Conservation (phyloP, 805 yeast genomes). For the Tetrapisispora namnaoensis region DNA sequence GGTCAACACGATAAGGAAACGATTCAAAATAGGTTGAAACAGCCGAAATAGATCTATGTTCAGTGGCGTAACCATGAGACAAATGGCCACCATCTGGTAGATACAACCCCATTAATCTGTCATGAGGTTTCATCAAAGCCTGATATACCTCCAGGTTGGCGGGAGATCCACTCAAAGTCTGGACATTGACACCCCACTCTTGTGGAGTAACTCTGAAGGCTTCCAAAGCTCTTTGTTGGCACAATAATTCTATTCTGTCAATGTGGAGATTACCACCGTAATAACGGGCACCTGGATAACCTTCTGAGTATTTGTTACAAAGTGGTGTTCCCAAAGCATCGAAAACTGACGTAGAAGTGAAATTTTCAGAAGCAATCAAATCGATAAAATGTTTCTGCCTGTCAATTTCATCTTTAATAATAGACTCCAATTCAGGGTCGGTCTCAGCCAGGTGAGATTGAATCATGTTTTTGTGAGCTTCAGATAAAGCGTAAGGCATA, state of each 20-base stretch:
- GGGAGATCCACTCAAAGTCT: slow-evolving; percentile 93
- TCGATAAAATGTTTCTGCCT: slow-evolving; percentile 93
- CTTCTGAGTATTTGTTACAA: slow-evolving; percentile 98
- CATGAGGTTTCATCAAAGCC: slow-evolving; percentile 90
- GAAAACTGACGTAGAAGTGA: slow-evolving; percentile 91
- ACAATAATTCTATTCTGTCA: slow-evolving; percentile 82
- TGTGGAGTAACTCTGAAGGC: slow-evolving; percentile 74
- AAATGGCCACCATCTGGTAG: slow-evolving; percentile 98
- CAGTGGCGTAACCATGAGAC: slow-evolving; percentile 97
- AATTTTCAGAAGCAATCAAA: slow-evolving; percentile 92
- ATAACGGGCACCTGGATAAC: slow-evolving; percentile 98
- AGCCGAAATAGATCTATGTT: slow-evolving; percentile 83
- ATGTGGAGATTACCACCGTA: slow-evolving; percentile 98
- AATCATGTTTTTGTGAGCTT: slow-evolving; percentile 54
- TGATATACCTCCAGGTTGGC: slow-evolving; percentile 95
- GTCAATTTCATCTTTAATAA: slow-evolving; percentile 67
- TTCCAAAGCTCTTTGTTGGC: slow-evolving; percentile 88
- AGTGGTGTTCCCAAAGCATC: slow-evolving; percentile 95
- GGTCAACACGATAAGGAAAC: slow-evolving; percentile 94
- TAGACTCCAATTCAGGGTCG: slow-evolving; percentile 71
- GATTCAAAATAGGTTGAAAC: slow-evolving; percentile 95
- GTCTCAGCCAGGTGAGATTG: slow-evolving; percentile 48
- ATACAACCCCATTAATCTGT: slow-evolving; percentile 95
- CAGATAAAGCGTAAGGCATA: slow-evolving; percentile 28
- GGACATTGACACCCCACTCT: slow-evolving; percentile 97